A percentile compares a stretch with the other conserved stretches of the same genome.
These are phyloP conservation scores for Paecilomyces niveus DNA, from an alignment of 2,329 filamentous ascomycete genomes.

Conservation along the genomic window DNA sequence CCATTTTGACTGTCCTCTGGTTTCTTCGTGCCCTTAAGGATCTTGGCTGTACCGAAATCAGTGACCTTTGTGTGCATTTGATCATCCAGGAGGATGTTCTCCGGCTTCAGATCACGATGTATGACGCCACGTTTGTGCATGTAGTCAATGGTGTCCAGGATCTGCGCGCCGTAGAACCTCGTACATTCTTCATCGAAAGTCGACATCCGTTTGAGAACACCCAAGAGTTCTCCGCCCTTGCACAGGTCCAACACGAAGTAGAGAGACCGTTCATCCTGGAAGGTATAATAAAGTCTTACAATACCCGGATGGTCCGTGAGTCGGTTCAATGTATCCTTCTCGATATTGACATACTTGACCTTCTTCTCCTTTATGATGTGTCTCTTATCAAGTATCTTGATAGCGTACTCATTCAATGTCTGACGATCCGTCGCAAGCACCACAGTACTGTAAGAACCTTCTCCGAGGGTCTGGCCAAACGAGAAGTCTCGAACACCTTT, in stretches of 20 bases:
- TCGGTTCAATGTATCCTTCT: conserved; percentile 95
- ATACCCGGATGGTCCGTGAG: conserved; percentile 95
- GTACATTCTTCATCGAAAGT: conserved; percentile 95
- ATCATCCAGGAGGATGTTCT: conserved; percentile 90
- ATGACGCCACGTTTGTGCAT: conserved; percentile 97
- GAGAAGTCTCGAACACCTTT: conserved; percentile 97
- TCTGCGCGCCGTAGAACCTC: conserved; percentile 89
- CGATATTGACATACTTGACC: conserved; percentile 99
- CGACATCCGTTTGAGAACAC: conserved; percentile 85
- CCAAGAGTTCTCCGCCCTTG: conserved; percentile 82
- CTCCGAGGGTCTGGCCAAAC: conserved; percentile 83
- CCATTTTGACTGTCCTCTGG: conserved; percentile 38
- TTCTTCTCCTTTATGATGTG: conserved; percentile 99
- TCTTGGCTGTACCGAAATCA: conserved; percentile 96
- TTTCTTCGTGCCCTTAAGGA: conserved; percentile 56
- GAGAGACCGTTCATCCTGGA: conserved; percentile 90
- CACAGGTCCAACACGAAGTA: conserved; percentile 97
- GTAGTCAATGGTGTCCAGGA: conserved; percentile 91
- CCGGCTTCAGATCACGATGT: conserved; percentile 91
- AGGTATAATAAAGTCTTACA: conserved; percentile 95
- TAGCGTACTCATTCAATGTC: conserved; percentile 90
- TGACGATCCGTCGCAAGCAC: conserved; percentile 88
- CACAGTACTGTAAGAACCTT: conserved; percentile 97
- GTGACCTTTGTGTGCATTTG: conserved; percentile 99
- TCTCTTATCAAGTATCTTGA: conserved; percentile 96